Base-by-base conservation (phyloP, 176 grass and related monocot species). In the Ensete glaucum region DNA sequence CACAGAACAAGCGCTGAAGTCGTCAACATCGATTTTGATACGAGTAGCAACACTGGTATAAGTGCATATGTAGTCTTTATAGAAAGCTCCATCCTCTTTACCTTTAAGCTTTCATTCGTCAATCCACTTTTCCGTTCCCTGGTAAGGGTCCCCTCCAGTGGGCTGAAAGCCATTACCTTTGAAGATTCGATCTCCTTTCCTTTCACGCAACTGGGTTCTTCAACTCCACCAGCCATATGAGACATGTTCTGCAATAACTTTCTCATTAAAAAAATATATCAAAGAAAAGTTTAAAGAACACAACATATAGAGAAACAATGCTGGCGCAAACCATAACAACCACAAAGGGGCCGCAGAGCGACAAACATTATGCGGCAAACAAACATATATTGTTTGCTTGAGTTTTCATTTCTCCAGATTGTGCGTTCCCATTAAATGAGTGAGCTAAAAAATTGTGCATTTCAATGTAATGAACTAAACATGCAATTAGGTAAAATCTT, bases 101-200 rank as follows among this genome's bases (percentile, higher is more conserved):
- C 79, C 83, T 87, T 97, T 23, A 27, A 64, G 79, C 93, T 97
- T 85, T 93, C 83, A 11, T 13, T 15, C 62, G 76, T 73, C 74
- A 96, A 83, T 25, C 78, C 76, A 50, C 87, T 78, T 53, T 49
- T 88, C 60, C 89, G 81, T 64, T 52, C 78, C 56, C 82, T 86
- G 49, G 52, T 56, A 29, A 71, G 8, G 74, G 70, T 79, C 22
- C 86, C 77, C 85, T 96, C 93, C 50, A 88, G 67, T 34, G 87
- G 90, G 62, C 88, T 93, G 82, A 84, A 90, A 73, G 82, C 88
- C 34, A 66, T 73, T 69, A 96, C 87, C 54, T 88, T 86, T 55
- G 72, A 62, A 29, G 34, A 83, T 16, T 17, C 54, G 8, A 53
- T 71, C 27, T 81, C 67, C 81, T 79, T 77, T 70, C 57, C 51